Percentiles rank a stretch among this genome's conserved stretches.
Evolutionary conservation across 441 rosid species (phyloP).

Genomic region (Euphorbia schlechtendalii): DNA sequence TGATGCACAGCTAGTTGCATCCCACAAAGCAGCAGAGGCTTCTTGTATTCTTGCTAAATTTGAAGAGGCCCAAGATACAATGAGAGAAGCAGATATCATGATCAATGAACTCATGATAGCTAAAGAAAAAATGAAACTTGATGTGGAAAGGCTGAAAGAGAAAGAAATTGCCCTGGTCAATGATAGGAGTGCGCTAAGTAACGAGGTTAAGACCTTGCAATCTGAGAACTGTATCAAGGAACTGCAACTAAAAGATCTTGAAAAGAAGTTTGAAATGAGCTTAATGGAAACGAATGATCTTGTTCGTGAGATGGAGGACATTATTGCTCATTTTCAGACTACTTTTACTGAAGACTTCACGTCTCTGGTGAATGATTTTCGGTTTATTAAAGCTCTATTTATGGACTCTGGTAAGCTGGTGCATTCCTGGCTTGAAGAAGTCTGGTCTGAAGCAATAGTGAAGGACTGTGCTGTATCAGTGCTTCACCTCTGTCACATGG

Average conservation of each 20-base stretch:
- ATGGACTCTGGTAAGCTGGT: constrained; percentile 54
- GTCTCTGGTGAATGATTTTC: constrained; percentile 43
- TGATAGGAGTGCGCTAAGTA: constrained; percentile 52
- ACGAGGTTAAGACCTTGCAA: constrained; percentile 53
- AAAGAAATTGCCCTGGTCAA: constrained; percentile 34
- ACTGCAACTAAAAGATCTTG: constrained; percentile 52
- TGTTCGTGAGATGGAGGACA: constrained; percentile 58
- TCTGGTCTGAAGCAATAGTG: constrained; percentile 89
- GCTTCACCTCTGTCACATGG: constrained; percentile 91
- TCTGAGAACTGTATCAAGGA: constrained; percentile 43
- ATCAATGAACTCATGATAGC: constrained; percentile 78
- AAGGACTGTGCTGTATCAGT: constrained; percentile 95
- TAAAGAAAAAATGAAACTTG: constrained; percentile 70
- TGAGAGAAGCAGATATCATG: constrained; percentile 84
- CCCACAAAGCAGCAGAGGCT: constrained; percentile 60
- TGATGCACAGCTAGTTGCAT: constrained; percentile 59
- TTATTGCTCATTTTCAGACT: constrained; percentile 41
- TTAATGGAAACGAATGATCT: constrained; percentile 51
- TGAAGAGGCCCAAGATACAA: constrained; percentile 82
- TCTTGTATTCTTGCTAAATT: constrained; percentile 69
- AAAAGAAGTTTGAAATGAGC: constrained; percentile 53
- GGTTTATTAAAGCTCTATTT: constrained; percentile 41
- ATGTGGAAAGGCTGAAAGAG: constrained; percentile 49
- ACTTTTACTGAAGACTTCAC: constrained; percentile 41
- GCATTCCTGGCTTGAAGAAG: constrained; percentile 75